phyloP scores from a whole-genome alignment of 176 grass and related monocot species.

The Aechmea fasciata region DNA sequence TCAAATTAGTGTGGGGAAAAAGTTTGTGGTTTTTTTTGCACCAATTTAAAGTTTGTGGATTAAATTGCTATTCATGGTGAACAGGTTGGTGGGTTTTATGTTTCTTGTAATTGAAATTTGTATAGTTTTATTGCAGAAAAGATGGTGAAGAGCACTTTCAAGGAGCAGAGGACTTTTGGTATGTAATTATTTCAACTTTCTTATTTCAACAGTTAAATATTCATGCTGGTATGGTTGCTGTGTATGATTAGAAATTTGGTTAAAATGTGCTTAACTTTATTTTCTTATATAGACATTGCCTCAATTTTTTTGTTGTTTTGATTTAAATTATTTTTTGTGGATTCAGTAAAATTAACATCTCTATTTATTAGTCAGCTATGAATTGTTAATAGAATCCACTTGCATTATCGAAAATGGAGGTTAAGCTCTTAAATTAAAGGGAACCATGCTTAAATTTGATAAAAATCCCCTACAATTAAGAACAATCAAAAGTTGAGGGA shows the following conservation, averaged over 20 bases:
- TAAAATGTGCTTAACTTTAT: background rate
- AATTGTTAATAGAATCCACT: too few species aligned
- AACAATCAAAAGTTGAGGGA: too few species aligned
- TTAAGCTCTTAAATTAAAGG: too few species aligned
- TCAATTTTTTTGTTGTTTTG: background rate
- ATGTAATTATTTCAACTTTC: background rate
- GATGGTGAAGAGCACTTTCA: constrained; percentile 32
- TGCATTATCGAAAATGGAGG: too few species aligned
- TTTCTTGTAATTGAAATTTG: constrained; percentile 1
- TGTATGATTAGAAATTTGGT: background rate
- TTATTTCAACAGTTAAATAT: background rate
- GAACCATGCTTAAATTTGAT: too few species aligned
- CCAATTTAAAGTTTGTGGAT: too few species aligned
- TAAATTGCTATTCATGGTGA: too few species aligned
- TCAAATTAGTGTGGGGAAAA: too few species aligned
- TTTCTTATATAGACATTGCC: background rate
- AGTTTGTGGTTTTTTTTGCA: too few species aligned
- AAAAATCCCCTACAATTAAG: too few species aligned
- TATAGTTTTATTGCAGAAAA: background rate
- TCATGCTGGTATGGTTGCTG: background rate
- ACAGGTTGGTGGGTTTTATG: background rate
- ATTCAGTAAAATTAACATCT: too few species aligned
- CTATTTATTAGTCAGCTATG: too few species aligned
- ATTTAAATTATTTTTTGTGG: background rate
- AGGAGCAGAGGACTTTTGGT: constrained; percentile 30